phyloP scores from a whole-genome alignment of 805 yeast species.

The Saccharomycopsis selenospora region DNA sequence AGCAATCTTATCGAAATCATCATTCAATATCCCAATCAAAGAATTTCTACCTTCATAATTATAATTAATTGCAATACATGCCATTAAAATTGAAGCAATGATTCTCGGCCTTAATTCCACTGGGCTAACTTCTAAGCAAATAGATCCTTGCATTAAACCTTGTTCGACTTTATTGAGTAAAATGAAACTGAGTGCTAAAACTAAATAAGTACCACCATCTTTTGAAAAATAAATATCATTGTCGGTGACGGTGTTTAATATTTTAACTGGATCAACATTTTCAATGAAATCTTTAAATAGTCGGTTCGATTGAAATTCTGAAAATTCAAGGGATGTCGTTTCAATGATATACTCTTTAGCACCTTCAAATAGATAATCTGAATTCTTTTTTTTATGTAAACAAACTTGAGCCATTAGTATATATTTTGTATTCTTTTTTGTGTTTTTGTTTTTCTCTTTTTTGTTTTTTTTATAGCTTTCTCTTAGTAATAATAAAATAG shows the following conservation, averaged over 20 bases:
- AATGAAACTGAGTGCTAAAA: conserved; percentile 11
- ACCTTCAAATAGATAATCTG: background rate
- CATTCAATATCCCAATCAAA: background rate
- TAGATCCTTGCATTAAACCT: conserved; percentile 14
- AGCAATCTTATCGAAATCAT: too few relatives aligned
- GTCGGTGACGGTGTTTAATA: conserved; percentile 8
- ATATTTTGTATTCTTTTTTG: background rate
- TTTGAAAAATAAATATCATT: conserved; percentile 4
- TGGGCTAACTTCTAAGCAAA: conserved; percentile 13
- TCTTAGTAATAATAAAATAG: too few relatives aligned
- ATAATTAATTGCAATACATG: background rate
- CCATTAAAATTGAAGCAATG: background rate
- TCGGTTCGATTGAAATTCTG: background rate
- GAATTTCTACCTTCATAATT: background rate
- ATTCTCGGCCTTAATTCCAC: conserved; percentile 3
- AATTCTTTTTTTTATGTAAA: background rate
- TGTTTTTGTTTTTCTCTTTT: background rate
- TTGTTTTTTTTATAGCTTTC: background rate
- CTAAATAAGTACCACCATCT: conserved; percentile 10
- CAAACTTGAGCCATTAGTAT: too few relatives aligned
- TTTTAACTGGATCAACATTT: background rate
- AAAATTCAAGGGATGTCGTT: background rate
- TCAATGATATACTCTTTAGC: background rate
- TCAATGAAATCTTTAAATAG: background rate
- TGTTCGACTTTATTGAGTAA: conserved; percentile 1